These are phyloP conservation scores for Amanita rubescens DNA, from an alignment of 768 basidiomycete genomes.

Conservation along the genomic window DNA sequence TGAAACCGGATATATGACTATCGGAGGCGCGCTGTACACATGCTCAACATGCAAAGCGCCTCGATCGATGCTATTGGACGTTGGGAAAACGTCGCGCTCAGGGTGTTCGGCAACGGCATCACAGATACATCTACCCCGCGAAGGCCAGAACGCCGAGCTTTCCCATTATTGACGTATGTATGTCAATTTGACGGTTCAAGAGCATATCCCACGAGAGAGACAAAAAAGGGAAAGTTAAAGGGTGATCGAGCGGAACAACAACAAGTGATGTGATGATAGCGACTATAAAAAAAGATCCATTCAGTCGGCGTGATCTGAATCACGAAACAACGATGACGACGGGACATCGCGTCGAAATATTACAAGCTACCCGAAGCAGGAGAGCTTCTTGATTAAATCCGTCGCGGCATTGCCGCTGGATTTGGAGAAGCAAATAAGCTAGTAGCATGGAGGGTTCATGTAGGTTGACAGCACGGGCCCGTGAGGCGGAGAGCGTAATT, in stretches of 20 bases:
- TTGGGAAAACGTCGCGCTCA: neutral
- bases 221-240: conserved; percentile 2
- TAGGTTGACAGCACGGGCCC: conserved; percentile 7
- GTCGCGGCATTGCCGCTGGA: conserved; percentile 6
- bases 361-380: neutral
- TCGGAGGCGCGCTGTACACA: neutral
- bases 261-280: conserved; percentile 8
- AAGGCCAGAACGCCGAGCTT: conserved; percentile 4
- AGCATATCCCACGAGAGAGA: neutral
- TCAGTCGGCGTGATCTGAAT: conserved; percentile 6
- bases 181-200: conserved; percentile 3
- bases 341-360: conserved; percentile 6
- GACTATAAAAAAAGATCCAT: conserved; percentile 3
- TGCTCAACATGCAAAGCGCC: neutral
- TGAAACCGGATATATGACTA: conserved; percentile 2
- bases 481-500: conserved; percentile 1
- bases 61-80: neutral
- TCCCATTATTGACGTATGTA: conserved; percentile 2
- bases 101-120: conserved; percentile 1
- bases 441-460: neutral
- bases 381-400: conserved; percentile 6
- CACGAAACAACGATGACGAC: conserved; percentile 9
- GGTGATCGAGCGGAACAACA: conserved; percentile 10
- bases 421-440: neutral
- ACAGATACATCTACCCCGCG: conserved; percentile 1